Base-by-base conservation (phyloP, 805 yeast genomes). In the Blastobotrys parvus region DNA sequence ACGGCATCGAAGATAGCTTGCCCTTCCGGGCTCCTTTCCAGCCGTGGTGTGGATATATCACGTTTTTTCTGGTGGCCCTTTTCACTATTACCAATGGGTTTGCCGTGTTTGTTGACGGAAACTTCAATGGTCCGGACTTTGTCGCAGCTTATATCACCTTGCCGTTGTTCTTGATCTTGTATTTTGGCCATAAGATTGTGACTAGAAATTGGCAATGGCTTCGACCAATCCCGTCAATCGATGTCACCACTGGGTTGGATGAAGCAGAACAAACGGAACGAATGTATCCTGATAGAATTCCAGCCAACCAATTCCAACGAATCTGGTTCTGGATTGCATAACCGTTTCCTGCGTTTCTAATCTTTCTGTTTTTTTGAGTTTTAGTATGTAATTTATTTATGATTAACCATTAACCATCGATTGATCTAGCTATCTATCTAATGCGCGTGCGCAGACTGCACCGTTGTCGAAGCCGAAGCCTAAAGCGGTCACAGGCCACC, bases 81-180 rank as follows among this genome's bases (percentile, higher is more conserved):
- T 55, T 82, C 41, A 64, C 80, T 23, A 41, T 82, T 37, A 80
- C 88, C n/a, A 82, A 82, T 53, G 89, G 89, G 44, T 82, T 78
- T 56, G 79, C 74, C 2, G 80, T 76, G 3, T 81, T 82, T 61
- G 71, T 82, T 46, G 18, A 17, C 4, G 58, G 55, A 22, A 53
- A 61, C 39, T 79, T 78, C 68, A 69, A 67, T 11, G 71, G 60
- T 1, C 60, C 74, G 4, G 80, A 78, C 58, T 82, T 82, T 53
- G 62, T 82, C 40, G 88, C 89, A 27, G 82, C 88, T 7, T 82
- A 82, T 61, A 68, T 82, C 46, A 80, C 87, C 0, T 56, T 82
- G 39, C 84, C 82, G 29, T 68, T 75, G 45, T 70, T 77, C 49
- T 46, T 74, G 2, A 62, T 63, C 3, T 63, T 82, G 36, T 81